phyloP scores from a whole-genome alignment of 805 yeast species.

The Groenewaldozyma tartarivorans region DNA sequence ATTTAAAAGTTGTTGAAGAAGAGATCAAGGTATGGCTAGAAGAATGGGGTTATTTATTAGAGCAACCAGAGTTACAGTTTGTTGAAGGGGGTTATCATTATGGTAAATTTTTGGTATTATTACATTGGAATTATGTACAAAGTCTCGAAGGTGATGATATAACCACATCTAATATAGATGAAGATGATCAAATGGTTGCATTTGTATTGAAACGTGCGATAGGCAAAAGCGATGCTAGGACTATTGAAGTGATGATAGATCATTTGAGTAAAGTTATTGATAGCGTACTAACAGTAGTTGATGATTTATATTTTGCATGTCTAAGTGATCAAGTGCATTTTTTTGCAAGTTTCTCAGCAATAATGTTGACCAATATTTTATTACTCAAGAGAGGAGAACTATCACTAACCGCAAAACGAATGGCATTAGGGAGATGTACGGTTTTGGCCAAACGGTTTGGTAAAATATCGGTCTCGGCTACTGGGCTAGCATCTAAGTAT shows the following conservation, averaged over 20 bases:
- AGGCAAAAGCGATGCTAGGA: slow-evolving; percentile 7
- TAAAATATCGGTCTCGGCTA: background rate
- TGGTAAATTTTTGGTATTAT: slow-evolving; percentile 42
- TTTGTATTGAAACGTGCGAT: slow-evolving; percentile 7
- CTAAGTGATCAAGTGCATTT: slow-evolving; percentile 65
- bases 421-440: background rate
- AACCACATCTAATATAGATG: background rate
- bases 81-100: slow-evolving; percentile 64
- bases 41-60: slow-evolving; percentile 60
- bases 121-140: slow-evolving; percentile 27
- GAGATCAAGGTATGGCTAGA: slow-evolving; percentile 54
- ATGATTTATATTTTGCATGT: slow-evolving; percentile 53
- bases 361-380: slow-evolving; percentile 13
- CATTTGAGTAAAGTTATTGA: slow-evolving; percentile 36
- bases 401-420: background rate
- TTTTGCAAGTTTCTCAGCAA: slow-evolving; percentile 20
- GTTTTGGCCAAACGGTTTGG: background rate
- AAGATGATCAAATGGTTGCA: background rate
- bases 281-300: slow-evolving; percentile 32
- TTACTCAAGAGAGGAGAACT: slow-evolving; percentile 1
- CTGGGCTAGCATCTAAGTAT: slow-evolving; percentile 1
- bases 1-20: slow-evolving; percentile 31
- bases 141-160: background rate
- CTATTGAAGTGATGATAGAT: slow-evolving; percentile 30
- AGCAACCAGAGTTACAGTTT: slow-evolving; percentile 65